Evolutionary conservation across 2,329 filamentous ascomycete genomes (phyloP).

Genomic region (Coniochaeta hoffmannii): DNA sequence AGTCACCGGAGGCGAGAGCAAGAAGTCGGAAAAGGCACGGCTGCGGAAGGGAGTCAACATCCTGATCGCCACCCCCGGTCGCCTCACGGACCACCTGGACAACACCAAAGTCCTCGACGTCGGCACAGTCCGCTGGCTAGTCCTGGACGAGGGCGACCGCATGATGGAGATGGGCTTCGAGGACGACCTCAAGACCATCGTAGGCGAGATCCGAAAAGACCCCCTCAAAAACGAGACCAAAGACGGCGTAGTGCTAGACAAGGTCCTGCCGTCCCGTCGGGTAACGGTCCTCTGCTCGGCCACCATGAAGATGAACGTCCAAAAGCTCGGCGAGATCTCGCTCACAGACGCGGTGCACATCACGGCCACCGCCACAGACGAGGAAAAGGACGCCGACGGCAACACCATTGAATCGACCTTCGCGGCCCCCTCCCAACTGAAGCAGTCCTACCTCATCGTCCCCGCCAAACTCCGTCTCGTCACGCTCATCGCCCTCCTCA

Average conservation of each 20-base stretch:
- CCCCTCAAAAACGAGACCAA: constrained; percentile 50
- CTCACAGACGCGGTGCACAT: constrained; percentile 88
- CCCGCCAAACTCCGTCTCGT: constrained; percentile 88
- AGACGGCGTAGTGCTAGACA: constrained; percentile 49
- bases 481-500: constrained; percentile 75
- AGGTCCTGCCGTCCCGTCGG: constrained; percentile 64
- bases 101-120: constrained; percentile 87
- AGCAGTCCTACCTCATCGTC: constrained; percentile 82
- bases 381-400: constrained; percentile 33
- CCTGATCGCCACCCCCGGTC: constrained; percentile 86
- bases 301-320: constrained; percentile 96
- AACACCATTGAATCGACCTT: constrained; percentile 52
- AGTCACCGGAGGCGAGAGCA: constrained; percentile 62
- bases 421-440: constrained; percentile 83
- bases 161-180: constrained; percentile 98
- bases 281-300: constrained; percentile 91
- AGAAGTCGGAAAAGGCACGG: constrained; percentile 82
- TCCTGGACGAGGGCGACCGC: constrained; percentile 94
- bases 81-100: constrained; percentile 84
- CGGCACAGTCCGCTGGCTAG: constrained; percentile 83
- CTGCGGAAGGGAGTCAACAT: constrained; percentile 93
- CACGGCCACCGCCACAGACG: constrained; percentile 52
- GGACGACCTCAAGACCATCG: constrained; percentile 82
- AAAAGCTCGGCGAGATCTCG: constrained; percentile 89
- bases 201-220: constrained; percentile 66